Evolutionary conservation across 208 protist genomes (phyloP), one percentile per base, ranked within the genome.

Genomic region (Leishmania arabica): DNA sequence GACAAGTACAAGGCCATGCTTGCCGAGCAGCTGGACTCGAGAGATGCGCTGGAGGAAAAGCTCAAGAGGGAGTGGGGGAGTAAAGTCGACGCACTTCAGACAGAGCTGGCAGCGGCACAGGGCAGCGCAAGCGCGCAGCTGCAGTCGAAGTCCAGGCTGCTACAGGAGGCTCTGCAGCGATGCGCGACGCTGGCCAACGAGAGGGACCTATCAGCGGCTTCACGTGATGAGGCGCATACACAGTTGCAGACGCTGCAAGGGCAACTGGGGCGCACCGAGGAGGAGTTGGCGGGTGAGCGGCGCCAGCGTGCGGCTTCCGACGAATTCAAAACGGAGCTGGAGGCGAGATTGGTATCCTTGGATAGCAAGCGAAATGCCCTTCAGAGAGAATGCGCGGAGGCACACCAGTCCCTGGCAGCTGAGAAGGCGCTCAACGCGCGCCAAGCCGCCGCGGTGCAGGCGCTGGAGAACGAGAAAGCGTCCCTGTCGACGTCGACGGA

Each of bases 1-100:
- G 95, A 97, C 62, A 86, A 90, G 68, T 99, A 98, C 87, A 98
- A 98, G 80, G 40, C 91, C 0, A 99, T 99, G 97, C 84, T 99
- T 21, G 89, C 92, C 11, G 88, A 97, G 88, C 95, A 98, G 82
- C 84, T 99, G 27, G 88, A 97, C 77, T 92, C 82, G 27, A 86
- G 88, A 70, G 96, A 98, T 73, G 84, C 87, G 27, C 85, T 97
- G 24, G 89, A 96, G 83, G 81, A 81, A 24, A 45, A 85, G 40
- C 78, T 97, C 17, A 85, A 86, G 42, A 84, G 77, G 34, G 82
- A 93, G 72, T 95, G 89, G 84, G 69, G 74, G 1, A 76, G 66
- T 0, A 88, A 90, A 82, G 72, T 93, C 15, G 77, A 86, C 19
- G 73, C 70, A 51, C 65, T 90, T 15, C 82, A 88, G 68, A 68